Evolutionary conservation across 257 asterid species (phyloP), one percentile per base, ranked within the genome.

Genomic region (Lantana camara): DNA sequence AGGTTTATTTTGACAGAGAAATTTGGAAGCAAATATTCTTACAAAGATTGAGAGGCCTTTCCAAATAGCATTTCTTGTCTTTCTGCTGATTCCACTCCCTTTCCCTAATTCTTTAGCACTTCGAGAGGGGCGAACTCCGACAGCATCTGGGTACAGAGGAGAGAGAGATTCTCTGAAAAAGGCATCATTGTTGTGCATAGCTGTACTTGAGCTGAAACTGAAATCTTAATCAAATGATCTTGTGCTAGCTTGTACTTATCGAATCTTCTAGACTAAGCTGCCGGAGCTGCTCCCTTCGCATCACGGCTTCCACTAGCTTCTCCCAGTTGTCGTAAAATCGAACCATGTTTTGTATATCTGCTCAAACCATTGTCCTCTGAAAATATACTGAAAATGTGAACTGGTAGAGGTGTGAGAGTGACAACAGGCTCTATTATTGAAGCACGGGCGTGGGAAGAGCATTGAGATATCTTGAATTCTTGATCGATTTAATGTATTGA

Each of bases 221-320:
- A 2, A 64, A 12, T 71, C 57, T 0, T 71, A 71, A 20, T 54
- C 70, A n/a, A 3, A 1, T 29, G 75, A 70, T 45, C 53, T 44
- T 9, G 37, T 45, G 60, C 75, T 54, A 10, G n/a, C n/a, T n/a
- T n/a, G 66, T 44, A 44, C 60, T 70, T 15, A 34, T 50, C 0
- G 74, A 69, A 50, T 58, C 61, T 9, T 42, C 24, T 23, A 70
- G 27, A 55, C 65, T 22, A 12, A 70, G 70, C n/a, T 50, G 16
- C 9, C 61, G 68, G 11, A 69, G 16, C 20, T 49, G 69, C 45
- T 70, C 60, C 46, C 70, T n/a, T 0, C 23, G 51, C 40, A 22
- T 19, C 30, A 70, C 75, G n/a, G 60, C 75, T 54, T 30, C 75
- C 0, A 70, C 69, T 22, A 70, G 65, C 66, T 47, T 70, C 55